Evolutionary conservation across 2,329 filamentous ascomycete genomes (phyloP).

Genomic region (Arthroderma uncinatum): DNA sequence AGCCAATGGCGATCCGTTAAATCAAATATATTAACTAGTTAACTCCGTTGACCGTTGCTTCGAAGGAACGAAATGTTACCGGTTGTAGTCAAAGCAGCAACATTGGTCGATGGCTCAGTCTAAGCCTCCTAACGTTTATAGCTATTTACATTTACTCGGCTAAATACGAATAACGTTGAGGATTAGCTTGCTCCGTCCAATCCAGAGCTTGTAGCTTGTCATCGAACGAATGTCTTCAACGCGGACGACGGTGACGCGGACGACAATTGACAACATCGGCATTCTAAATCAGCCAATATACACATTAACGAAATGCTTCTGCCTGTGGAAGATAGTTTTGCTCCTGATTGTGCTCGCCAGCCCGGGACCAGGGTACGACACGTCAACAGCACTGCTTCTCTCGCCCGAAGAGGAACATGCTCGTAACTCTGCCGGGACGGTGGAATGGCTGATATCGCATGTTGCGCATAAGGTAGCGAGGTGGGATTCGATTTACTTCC

Average conservation of each 20-base stretch:
- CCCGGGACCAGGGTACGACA: constrained; percentile 53
- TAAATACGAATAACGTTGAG: neutral
- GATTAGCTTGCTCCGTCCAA: neutral
- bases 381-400: constrained; percentile 44
- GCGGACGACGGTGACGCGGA: neutral
- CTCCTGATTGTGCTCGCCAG: constrained; percentile 39
- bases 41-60: too few species aligned
- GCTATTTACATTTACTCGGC: neutral
- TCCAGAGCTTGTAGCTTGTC: neutral
- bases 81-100: neutral
- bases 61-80: neutral
- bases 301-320: constrained; percentile 34
- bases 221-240: neutral
- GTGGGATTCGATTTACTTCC: constrained; percentile 55
- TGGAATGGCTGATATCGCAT: neutral
- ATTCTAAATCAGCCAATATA: neutral
- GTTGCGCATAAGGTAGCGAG: constrained; percentile 38
- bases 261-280: neutral
- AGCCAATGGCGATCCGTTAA: neutral
- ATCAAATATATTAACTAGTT: neutral
- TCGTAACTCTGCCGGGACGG: neutral
- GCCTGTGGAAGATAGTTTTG: constrained; percentile 47
- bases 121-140: neutral
- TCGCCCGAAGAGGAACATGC: neutral
- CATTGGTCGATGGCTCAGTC: neutral